Conservation (phyloP, 805 yeast species). For the Kazachstania martiniae region DNA sequence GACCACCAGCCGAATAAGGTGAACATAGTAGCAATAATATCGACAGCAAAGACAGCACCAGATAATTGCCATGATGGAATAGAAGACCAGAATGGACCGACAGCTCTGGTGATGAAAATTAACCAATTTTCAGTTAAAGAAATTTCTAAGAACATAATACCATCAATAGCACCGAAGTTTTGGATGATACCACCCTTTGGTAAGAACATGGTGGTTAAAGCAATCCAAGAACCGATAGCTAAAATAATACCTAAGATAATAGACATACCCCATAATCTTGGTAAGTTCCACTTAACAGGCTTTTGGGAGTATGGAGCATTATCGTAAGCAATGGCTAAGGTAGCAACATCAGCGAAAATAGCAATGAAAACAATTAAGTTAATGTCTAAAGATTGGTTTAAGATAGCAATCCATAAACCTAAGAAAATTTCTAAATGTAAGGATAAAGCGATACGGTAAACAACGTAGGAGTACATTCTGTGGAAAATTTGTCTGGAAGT, state of each 20-base stretch:
- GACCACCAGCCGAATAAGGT: slow-evolving; percentile 96
- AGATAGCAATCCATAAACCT: slow-evolving; percentile 94
- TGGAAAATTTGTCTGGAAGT: slow-evolving; percentile 96
- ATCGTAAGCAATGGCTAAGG: slow-evolving; percentile 94
- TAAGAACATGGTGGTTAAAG: slow-evolving; percentile 87
- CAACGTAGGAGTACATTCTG: slow-evolving; percentile 97
- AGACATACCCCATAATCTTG: slow-evolving; percentile 96
- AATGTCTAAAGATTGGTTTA: slow-evolving; percentile 78
- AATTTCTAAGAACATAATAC: slow-evolving; percentile 88
- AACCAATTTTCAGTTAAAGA: slow-evolving; percentile 96
- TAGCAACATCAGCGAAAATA: slow-evolving; percentile 94
- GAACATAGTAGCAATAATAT: slow-evolving; percentile 85
- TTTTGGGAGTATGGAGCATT: slow-evolving; percentile 89
- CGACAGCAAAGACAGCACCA: slow-evolving; percentile 88
- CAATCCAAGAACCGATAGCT: slow-evolving; percentile 91
- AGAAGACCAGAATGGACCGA: slow-evolving; percentile 98
- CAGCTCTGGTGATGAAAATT: slow-evolving; percentile 92
- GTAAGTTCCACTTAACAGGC: slow-evolving; percentile 95
- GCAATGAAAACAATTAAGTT: slow-evolving; percentile 93
- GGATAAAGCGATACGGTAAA: slow-evolving; percentile 94
- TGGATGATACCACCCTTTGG: slow-evolving; percentile 89
- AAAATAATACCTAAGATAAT: slow-evolving; percentile 73
- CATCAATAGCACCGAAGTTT: slow-evolving; percentile 89
- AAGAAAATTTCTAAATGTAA: slow-evolving; percentile 89
- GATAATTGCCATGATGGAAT: slow-evolving; percentile 92